Conservation (phyloP, 2,329 filamentous ascomycete species). For the Fusarium staphyleae region DNA sequence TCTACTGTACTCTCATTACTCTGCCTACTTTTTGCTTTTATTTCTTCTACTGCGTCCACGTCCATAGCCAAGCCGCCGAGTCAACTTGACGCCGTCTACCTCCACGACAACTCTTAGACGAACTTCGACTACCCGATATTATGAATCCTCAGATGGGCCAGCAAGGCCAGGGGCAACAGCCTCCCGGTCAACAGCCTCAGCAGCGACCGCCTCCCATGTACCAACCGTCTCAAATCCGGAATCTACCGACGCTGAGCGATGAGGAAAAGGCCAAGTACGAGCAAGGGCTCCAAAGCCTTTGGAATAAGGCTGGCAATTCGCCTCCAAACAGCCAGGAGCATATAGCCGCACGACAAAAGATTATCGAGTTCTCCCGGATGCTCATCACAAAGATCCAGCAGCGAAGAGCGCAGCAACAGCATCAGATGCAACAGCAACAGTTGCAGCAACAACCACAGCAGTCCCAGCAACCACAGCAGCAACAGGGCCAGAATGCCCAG, state of each 20-base stretch:
- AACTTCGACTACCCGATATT: background rate
- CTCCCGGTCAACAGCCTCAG: constrained; percentile 33
- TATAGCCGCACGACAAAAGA: constrained; percentile 61
- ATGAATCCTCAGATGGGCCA: constrained; percentile 41
- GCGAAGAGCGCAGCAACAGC: constrained; percentile 46
- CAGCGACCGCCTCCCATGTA: constrained; percentile 52
- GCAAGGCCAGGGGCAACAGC: constrained; percentile 38
- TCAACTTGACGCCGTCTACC: background rate
- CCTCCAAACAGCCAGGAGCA: constrained; percentile 58
- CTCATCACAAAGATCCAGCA: constrained; percentile 60
- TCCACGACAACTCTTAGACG: too few relatives aligned
- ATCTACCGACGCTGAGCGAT: constrained; percentile 57
- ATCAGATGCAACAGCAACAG: constrained; percentile 43
- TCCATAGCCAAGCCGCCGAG: background rate
- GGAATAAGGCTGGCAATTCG: constrained; percentile 58
- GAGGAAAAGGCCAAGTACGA: constrained; percentile 68
- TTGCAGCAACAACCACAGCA: constrained; percentile 41
- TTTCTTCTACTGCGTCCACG: background rate
- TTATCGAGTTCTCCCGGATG: constrained; percentile 67
- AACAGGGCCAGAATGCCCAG: constrained; percentile 35
- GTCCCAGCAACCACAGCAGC: constrained; percentile 34
- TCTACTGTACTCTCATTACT: background rate
- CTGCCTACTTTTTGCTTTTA: background rate
- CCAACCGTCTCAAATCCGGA: constrained; percentile 60
- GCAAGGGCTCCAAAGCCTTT: constrained; percentile 60